Evolutionary conservation across 2,329 filamentous ascomycete species (phyloP).

Genomic region (Ceratocystis huliohia): DNA sequence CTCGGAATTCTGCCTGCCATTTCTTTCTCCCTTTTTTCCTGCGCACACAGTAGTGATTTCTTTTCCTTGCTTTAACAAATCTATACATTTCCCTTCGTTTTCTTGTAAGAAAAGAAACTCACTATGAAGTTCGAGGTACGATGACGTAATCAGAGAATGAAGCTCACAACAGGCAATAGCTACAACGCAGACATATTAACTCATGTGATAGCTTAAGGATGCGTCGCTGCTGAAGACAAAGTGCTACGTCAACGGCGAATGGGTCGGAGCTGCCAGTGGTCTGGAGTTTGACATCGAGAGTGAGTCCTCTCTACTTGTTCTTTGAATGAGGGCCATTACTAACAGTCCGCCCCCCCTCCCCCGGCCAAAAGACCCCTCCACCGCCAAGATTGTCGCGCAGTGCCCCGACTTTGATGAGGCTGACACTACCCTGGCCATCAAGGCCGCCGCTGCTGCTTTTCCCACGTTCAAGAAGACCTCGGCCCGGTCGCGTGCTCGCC

Average conservation of each 20-base stretch:
- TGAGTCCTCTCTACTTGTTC: slow-evolving; percentile 26
- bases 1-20: neutral
- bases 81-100: neutral
- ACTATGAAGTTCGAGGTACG: slow-evolving; percentile 17
- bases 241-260: slow-evolving; percentile 65
- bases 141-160: neutral
- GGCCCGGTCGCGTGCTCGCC: slow-evolving; percentile 44
- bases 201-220: slow-evolving; percentile 42
- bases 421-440: slow-evolving; percentile 58
- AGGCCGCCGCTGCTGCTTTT: slow-evolving; percentile 53
- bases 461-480: slow-evolving; percentile 48
- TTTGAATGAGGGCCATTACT: neutral
- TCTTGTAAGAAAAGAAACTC: neutral
- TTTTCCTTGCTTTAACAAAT: slow-evolving; percentile 1
- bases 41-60: neutral
- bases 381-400: slow-evolving; percentile 52
- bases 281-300: slow-evolving; percentile 61
- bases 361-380: slow-evolving; percentile 49
- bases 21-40: neutral
- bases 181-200: neutral
- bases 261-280: slow-evolving; percentile 57
- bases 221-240: slow-evolving; percentile 55
- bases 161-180: neutral
- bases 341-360: neutral
- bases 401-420: slow-evolving; percentile 59